Conservation (phyloP, 2,329 filamentous ascomycete species). For the Akanthomyces dipterigenus region DNA sequence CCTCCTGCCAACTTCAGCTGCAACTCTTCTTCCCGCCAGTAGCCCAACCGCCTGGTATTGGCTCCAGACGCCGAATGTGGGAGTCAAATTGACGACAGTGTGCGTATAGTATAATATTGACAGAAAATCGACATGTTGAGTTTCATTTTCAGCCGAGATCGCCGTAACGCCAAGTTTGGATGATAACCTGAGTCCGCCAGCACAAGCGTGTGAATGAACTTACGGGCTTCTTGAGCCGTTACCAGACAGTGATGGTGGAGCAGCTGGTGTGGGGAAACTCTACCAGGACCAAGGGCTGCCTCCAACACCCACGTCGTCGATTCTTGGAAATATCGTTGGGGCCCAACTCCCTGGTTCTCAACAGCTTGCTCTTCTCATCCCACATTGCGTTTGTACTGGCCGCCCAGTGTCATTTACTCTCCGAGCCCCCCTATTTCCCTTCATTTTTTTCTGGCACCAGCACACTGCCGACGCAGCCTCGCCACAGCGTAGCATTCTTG, state of each 20-base stretch:
- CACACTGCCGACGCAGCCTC: too few relatives aligned
- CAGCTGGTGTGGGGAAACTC: background rate
- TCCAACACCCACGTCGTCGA: background rate
- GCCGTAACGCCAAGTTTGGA: too few relatives aligned
- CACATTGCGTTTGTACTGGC: too few relatives aligned
- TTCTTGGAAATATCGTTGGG: background rate
- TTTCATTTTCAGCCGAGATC: too few relatives aligned
- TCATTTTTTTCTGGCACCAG: too few relatives aligned
- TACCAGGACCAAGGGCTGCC: background rate
- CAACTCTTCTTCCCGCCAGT: background rate
- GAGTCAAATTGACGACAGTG: background rate
- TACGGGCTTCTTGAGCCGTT: background rate
- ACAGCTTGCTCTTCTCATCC: background rate
- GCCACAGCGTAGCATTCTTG: too few relatives aligned
- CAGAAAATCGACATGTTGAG: background rate
- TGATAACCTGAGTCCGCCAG: background rate
- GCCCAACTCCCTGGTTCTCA: background rate
- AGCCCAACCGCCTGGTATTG: background rate
- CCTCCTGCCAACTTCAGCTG: conserved; percentile 3
- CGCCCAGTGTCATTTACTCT: too few relatives aligned
- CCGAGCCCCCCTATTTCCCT: too few relatives aligned
- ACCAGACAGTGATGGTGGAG: background rate
- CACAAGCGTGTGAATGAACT: background rate
- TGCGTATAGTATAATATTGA: background rate
- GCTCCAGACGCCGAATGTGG: background rate